phyloP scores from a whole-genome alignment of 345 rosid species.

The Mallotus nudiflorus region DNA sequence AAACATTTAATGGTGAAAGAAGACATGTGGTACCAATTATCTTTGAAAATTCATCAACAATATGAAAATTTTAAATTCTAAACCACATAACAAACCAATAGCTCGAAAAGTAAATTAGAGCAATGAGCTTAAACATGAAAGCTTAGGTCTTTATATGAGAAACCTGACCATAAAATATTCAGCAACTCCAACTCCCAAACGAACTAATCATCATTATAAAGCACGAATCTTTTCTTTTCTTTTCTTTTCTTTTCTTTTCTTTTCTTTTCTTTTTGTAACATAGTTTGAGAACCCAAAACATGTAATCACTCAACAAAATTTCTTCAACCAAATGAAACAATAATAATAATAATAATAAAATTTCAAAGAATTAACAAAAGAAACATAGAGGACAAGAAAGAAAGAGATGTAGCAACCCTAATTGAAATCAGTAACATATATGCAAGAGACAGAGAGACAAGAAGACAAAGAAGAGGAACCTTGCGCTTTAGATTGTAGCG shows the following conservation, averaged over 20 bases:
- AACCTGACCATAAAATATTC: neutral
- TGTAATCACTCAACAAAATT: neutral
- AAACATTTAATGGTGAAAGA: neutral
- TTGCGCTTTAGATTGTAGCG: conserved; percentile 98
- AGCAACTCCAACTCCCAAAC: neutral
- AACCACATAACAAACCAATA: neutral
- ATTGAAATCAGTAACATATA: neutral
- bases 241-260: too few relatives aligned
- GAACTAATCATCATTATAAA: neutral
- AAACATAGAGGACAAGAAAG: too few relatives aligned
- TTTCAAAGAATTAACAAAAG: too few relatives aligned
- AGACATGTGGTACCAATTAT: neutral
- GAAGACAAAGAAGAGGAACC: conserved; percentile 31
- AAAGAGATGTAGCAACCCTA: too few relatives aligned
- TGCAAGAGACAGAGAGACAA: neutral
- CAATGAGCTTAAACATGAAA: neutral
- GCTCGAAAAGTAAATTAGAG: neutral
- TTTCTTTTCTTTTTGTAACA: too few relatives aligned
- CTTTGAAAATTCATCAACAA: neutral
- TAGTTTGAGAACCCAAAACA: too few relatives aligned
- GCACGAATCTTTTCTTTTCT: too few relatives aligned
- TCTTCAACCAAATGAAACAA: neutral
- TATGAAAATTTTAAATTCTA: neutral
- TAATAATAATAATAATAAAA: neutral
- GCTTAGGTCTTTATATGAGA: neutral